Conservation (phyloP, 345 rosid genomes). For the Bruguiera sexangula region DNA sequence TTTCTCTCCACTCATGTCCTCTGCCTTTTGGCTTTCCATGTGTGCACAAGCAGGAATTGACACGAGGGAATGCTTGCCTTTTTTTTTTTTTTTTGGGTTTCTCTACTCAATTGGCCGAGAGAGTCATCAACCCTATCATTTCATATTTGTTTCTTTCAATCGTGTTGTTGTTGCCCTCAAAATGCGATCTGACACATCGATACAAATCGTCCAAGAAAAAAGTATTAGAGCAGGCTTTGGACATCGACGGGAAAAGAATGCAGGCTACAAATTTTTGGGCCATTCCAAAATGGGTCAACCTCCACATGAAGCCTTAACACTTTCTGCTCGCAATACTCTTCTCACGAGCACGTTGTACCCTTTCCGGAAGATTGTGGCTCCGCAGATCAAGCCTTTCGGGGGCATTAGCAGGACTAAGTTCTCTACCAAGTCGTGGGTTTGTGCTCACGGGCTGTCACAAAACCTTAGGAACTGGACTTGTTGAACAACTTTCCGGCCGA, state of each 20-base stretch:
- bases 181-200: too few species aligned
- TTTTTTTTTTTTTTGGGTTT: neutral
- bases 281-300: neutral
- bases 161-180: too few species aligned
- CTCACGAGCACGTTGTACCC: neutral
- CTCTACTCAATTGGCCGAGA: neutral
- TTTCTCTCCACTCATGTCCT: constrained; percentile 50
- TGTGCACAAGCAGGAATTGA: constrained; percentile 10
- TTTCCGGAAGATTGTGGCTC: neutral
- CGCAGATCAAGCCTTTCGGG: too few species aligned
- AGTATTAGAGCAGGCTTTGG: too few species aligned
- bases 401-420: too few species aligned
- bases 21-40: constrained; percentile 25
- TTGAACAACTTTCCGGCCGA: too few species aligned
- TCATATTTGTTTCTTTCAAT: neutral
- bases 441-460: too few species aligned
- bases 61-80: neutral
- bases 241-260: neutral
- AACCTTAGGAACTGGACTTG: too few species aligned
- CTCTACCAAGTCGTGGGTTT: too few species aligned
- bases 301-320: neutral
- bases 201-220: too few species aligned
- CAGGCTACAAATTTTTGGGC: neutral
- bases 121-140: neutral
- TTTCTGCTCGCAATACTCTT: neutral